phyloP scores from a whole-genome alignment of 23 red algal genomes.

The Gracilaria gracilis region DNA sequence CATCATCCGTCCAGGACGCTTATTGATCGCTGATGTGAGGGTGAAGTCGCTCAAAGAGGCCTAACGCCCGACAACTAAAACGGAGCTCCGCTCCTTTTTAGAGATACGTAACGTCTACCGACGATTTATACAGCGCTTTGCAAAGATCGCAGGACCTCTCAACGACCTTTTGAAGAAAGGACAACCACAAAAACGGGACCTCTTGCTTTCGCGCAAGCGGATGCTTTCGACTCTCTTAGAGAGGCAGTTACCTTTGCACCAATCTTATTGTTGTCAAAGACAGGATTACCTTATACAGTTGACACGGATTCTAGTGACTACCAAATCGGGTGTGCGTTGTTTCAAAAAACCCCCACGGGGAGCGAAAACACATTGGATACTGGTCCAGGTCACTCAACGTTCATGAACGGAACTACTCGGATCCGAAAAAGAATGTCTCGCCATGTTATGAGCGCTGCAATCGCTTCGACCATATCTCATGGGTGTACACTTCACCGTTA shows the following conservation, averaged over 20 bases:
- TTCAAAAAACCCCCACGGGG: neutral
- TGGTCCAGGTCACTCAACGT: neutral
- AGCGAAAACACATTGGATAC: neutral
- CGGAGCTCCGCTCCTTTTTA: neutral
- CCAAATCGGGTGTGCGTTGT: too few relatives aligned
- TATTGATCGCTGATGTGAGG: neutral
- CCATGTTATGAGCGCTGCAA: neutral
- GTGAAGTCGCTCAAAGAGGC: neutral
- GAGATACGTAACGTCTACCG: neutral
- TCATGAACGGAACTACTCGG: neutral
- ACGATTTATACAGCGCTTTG: neutral
- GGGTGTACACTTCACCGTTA: neutral
- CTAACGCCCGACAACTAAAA: neutral
- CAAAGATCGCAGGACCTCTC: neutral
- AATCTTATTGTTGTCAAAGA: too few relatives aligned
- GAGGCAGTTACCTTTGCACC: too few relatives aligned
- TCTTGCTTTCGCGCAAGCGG: neutral
- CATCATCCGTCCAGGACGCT: neutral
- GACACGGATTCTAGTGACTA: too few relatives aligned
- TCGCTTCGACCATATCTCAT: neutral
- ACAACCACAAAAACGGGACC: neutral
- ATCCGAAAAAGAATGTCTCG: neutral
- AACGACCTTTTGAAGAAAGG: slow-evolving; percentile 16
- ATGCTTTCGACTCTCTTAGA: neutral
- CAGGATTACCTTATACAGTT: too few relatives aligned